phyloP scores from a whole-genome alignment of 2,329 filamentous ascomycete species.

The Stagonosporopsis tanaceti region DNA sequence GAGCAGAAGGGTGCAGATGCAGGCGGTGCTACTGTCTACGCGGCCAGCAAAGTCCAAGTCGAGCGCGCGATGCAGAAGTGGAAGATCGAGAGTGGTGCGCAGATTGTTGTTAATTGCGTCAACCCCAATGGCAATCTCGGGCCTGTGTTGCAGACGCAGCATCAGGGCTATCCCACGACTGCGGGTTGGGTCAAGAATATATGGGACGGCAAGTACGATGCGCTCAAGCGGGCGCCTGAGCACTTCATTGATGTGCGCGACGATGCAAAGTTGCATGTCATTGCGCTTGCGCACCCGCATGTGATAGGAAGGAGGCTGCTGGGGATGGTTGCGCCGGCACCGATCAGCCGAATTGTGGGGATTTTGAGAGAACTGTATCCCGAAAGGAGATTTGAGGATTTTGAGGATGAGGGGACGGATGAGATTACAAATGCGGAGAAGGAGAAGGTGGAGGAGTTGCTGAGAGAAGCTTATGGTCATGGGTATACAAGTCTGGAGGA shows the following conservation, averaged over 20 bases:
- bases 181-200: constrained; percentile 35
- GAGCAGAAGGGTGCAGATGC: constrained; percentile 19
- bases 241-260: constrained; percentile 26
- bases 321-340: constrained; percentile 59
- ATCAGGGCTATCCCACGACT: constrained; percentile 44
- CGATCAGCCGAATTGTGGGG: constrained; percentile 55
- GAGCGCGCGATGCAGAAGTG: constrained; percentile 60
- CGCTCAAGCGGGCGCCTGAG: constrained; percentile 30
- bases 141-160: constrained; percentile 43
- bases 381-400: constrained; percentile 43
- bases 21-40: constrained; percentile 46
- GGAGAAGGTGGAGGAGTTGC: constrained; percentile 35
- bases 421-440: constrained; percentile 25
- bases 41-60: constrained; percentile 56
- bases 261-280: constrained; percentile 60
- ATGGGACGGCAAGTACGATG: constrained; percentile 41
- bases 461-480: constrained; percentile 38
- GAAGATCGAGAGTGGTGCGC: constrained; percentile 53
- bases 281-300: constrained; percentile 57
- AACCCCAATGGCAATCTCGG: constrained; percentile 49
- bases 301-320: constrained; percentile 62
- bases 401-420: constrained; percentile 28
- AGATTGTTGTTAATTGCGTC: constrained; percentile 55
- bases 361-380: constrained; percentile 53
- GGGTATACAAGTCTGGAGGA: constrained; percentile 40